A percentile compares a stretch with the other conserved stretches of the same genome.
These are phyloP conservation scores for Eimeria praecox DNA, from an alignment of 169 alveolate genomes.

Conservation along the genomic window DNA sequence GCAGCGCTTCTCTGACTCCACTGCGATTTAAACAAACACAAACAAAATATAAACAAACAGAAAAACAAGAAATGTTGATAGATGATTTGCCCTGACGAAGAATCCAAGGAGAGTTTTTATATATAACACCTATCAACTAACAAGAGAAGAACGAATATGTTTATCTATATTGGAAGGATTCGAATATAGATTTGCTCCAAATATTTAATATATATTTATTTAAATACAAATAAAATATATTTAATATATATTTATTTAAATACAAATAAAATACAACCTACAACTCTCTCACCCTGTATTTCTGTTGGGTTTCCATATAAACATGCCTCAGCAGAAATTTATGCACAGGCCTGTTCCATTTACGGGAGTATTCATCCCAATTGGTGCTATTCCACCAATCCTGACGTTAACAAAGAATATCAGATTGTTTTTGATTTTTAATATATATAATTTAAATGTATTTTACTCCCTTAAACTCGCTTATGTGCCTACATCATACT, in stretches of 20 bases:
- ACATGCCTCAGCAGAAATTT: conserved; percentile 88
- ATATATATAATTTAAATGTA: not conserved
- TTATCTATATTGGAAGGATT: no score
- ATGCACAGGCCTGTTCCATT: conserved; percentile 91
- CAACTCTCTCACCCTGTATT: conserved; percentile 46
- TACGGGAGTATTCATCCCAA: conserved; percentile 89
- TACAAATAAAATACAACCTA: not conserved
- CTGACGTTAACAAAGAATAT: conserved; percentile 42
- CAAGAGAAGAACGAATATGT: no score
- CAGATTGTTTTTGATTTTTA: no score
- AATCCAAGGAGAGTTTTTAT: no score
- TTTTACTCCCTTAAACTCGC: no score
- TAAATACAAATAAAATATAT: not conserved
- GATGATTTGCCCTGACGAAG: no score
- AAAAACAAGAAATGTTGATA: not conserved
- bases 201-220: no score
- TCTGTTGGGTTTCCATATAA: conserved; percentile 85
- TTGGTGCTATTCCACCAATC: conserved; percentile 91
- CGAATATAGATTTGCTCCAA: no score
- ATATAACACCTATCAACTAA: no score
- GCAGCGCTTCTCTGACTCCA: conserved; percentile 84
- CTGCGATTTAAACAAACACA: conserved; percentile 45
- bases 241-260: no score
- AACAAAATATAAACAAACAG: not conserved
- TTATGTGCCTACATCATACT: no score